Evolutionary conservation across 192 early-diverging fungal species (phyloP), one percentile per base, ranked within the genome.

Genomic region (Mortierella alpina): DNA sequence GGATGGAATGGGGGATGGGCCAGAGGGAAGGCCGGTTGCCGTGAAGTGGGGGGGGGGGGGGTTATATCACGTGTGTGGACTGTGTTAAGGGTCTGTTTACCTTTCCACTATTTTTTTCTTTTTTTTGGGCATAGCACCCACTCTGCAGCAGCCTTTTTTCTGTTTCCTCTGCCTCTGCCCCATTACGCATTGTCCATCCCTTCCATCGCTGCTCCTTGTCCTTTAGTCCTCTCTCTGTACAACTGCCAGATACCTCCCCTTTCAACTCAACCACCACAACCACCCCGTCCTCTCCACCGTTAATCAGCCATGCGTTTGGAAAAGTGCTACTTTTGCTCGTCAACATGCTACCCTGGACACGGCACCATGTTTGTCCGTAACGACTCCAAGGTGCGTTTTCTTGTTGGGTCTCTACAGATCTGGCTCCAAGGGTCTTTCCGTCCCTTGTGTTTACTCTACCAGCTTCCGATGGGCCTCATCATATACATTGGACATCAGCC

Each of bases 301-400:
- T 72, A 74, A 84, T 47, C 42, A 6, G 74, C 54, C 58, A 98
- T 98, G 97, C 91, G 96, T 83, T 87, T 99, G 58, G 96, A 98
- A 87, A 98, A 98, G 91, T 99, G 98, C 84, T 99, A 97, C 84
- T 99, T 99, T 84, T 99, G 98, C 88, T 97, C 96, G 48, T 93
- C 92, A 42, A 97, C 96, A 44, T 90, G 93, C 72, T 99, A 99
- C 76, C 98, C 98, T 55, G 98, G 98, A 7, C 97, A 99, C 82
- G 98, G 98, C 42, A 97, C 94, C 71, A 95, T 96, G 94, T 99
- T 99, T 91, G 98, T 98, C 54, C 89, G 97, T 48, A 98, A 98
- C 75, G 98, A 98, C 88, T 90, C 93, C 78, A 99, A 98, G 92
- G 94, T 95, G 53, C 61, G 49, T 17, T 14, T 11, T 50, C 17